Evolutionary conservation across 192 early-diverging fungal genomes (phyloP).

Genomic region (Linderina pennispora): DNA sequence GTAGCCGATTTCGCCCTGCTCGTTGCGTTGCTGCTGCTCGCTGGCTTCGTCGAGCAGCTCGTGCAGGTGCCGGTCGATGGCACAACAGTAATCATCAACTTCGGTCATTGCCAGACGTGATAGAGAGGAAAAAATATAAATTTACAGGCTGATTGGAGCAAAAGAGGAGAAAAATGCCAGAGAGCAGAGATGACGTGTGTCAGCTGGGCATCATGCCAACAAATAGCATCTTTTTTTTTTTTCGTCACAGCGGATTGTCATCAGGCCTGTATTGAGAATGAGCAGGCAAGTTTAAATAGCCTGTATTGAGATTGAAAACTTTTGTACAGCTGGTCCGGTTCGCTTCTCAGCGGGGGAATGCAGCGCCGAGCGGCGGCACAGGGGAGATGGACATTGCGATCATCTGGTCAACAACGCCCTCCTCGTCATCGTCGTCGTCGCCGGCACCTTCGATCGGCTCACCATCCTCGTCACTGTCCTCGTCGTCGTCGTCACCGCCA

Average conservation of each 20-base stretch:
- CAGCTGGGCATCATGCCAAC: too few species aligned
- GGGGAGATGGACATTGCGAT: conserved; percentile 42
- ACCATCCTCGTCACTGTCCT: conserved; percentile 50
- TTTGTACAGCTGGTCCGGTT: too few species aligned
- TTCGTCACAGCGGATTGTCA: too few species aligned
- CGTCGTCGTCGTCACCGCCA: conserved; percentile 51
- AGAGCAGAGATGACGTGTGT: too few species aligned
- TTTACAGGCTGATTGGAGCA: too few species aligned
- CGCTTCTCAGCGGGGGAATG: too few species aligned
- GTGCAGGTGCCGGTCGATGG: conserved; percentile 41
- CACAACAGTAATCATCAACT: conserved; percentile 44
- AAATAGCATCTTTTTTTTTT: too few species aligned
- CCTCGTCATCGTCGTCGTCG: conserved; percentile 44
- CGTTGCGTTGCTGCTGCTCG: conserved; percentile 19
- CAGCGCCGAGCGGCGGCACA: background rate
- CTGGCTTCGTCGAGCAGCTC: conserved; percentile 39
- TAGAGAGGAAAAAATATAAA: too few species aligned
- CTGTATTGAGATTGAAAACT: too few species aligned
- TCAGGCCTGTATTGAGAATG: too few species aligned
- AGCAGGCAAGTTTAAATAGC: too few species aligned
- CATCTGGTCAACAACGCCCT: conserved; percentile 25
- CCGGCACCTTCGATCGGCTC: conserved; percentile 42
- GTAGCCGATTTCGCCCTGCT: conserved; percentile 16
- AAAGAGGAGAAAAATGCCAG: too few species aligned
- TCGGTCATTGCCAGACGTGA: conserved; percentile 28